Evolutionary conservation across 2,329 filamentous ascomycete genomes (phyloP).

Genomic region (Drechslerella coelobrocha): DNA sequence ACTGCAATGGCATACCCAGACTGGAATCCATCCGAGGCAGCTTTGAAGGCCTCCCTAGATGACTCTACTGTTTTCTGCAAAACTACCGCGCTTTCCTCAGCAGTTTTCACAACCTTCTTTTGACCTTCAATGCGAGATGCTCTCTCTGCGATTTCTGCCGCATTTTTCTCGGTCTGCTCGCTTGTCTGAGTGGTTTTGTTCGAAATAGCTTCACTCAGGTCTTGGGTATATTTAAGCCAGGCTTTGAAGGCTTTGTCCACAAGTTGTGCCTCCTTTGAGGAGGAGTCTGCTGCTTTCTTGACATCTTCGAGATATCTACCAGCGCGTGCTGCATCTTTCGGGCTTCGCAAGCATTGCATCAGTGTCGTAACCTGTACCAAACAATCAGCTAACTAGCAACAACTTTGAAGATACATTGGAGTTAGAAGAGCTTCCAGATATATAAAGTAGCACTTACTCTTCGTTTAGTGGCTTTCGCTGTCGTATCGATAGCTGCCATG

Average conservation of each 20-base stretch:
- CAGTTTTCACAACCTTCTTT: neutral
- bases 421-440: too few species aligned
- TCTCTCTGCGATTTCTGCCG: neutral
- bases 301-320: neutral
- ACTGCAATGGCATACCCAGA: neutral
- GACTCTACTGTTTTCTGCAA: neutral
- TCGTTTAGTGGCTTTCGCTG: too few species aligned
- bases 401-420: too few species aligned
- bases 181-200: neutral
- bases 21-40: neutral
- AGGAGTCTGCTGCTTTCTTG: neutral
- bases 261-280: neutral
- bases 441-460: too few species aligned
- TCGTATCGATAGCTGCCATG: too few species aligned
- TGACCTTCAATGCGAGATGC: neutral
- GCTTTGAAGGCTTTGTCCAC: neutral
- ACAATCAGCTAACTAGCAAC: too few species aligned
- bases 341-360: neutral
- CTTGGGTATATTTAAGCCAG: neutral
- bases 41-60: neutral
- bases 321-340: neutral
- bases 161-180: neutral
- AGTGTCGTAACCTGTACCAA: neutral
- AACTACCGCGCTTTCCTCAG: neutral
- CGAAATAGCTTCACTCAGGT: neutral